phyloP scores from a whole-genome alignment of 495 filamentous ascomycete genomes.

The Rostrohypoxylon terebratum region DNA sequence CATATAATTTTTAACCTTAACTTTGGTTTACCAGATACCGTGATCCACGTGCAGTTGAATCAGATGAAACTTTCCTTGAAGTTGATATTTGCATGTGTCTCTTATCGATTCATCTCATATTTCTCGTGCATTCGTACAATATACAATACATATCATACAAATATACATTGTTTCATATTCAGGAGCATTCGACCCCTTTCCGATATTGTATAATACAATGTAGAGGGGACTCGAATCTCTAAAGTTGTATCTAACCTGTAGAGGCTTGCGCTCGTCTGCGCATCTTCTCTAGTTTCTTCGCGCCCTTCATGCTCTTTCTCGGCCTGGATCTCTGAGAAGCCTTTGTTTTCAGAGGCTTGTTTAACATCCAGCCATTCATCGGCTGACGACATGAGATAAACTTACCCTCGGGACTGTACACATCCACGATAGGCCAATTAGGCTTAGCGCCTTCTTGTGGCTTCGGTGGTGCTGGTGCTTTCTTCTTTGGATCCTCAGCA shows the following conservation, averaged over 20 bases:
- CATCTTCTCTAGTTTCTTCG: constrained; percentile 64
- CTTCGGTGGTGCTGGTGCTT: constrained; percentile 11
- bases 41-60: constrained; percentile 2
- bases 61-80: constrained; percentile 4
- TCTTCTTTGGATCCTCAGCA: constrained; percentile 32
- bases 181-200: not conserved
- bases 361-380: constrained; percentile 76
- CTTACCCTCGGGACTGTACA: constrained; percentile 85
- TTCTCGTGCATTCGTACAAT: not conserved
- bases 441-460: constrained; percentile 32
- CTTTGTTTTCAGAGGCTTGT: constrained; percentile 49
- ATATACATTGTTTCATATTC: not conserved
- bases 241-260: not conserved
- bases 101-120: not conserved
- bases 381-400: constrained; percentile 75
- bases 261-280: constrained; percentile 28
- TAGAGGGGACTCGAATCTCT: not conserved
- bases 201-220: not conserved
- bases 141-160: constrained; percentile 10
- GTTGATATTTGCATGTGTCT: not conserved
- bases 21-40: not conserved
- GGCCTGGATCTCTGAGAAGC: constrained; percentile 52
- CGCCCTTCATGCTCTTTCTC: constrained; percentile 70
- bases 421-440: constrained; percentile 78
- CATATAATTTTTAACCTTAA: constrained; percentile 16